Evolutionary conservation across 768 basidiomycete species (phyloP), one percentile per base, ranked within the genome.

Genomic region (Tricholoma matsutake): DNA sequence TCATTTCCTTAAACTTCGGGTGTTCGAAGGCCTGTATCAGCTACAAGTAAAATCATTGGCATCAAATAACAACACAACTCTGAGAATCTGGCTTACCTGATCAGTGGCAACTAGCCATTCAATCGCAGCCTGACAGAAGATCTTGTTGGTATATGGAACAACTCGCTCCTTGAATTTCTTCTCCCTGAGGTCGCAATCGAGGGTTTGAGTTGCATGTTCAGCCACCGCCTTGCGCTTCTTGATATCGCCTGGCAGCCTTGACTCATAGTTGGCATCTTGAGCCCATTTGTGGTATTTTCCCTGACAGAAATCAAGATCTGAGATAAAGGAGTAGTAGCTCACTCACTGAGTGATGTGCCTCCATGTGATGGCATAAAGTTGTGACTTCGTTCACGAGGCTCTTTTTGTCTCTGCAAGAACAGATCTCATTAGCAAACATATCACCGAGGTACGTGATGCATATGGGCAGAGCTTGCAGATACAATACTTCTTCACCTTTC

Each of bases 51-150:
- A 25, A 25, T 25, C 3, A 25, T 25, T 3, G 22, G 22, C 22
- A 55, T 25, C n/a, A 58, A 39, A 13, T 29, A 32, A 34, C 25
- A 54, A 39, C 37, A 39, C 9, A 5, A 39, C 37, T 39, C 14
- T 1, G 13, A 39, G 60, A 34, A 54, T 10, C 28, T 16, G 14
- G 56, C 22, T 62, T 59, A 78, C 77, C 72, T 79, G 77, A 63
- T 79, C 70, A 9, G 75, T 78, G n/a, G 66, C 65, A 28, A 76
- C 64, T 6, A 79, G 63, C 77, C 78, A 79, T 57, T 78, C 65
- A 18, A 73, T 63, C 2, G 37, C 37, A 39, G 14, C 37, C 37
- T 16, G 37, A 6, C 54, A 37, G 59, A 77, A 78, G 2, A 66
- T 28, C 10, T 58, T 45, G 43, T 78, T 67, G 0, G 71, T 61